Evolutionary conservation across 1,139 yeast species (phyloP).

Genomic region (Blastobotrys serpentis): DNA sequence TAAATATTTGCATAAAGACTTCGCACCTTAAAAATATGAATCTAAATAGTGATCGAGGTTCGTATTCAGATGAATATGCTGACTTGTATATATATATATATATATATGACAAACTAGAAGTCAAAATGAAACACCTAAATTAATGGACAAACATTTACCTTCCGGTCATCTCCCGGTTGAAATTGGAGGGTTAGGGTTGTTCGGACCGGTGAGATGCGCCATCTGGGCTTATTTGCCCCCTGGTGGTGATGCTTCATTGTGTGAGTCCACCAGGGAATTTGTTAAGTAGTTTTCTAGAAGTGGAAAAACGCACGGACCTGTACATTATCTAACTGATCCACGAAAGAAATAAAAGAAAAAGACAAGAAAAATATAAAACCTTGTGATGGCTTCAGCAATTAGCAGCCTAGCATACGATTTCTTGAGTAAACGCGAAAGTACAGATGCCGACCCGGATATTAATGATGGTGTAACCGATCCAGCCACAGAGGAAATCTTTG

Average conservation of each 20-base stretch:
- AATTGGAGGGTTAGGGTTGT: neutral
- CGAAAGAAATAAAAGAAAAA: neutral
- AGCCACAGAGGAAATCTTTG: conserved; percentile 91
- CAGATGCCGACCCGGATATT: conserved; percentile 42
- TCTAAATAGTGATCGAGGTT: no score
- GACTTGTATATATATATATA: no score
- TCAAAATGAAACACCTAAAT: no score
- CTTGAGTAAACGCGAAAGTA: conserved; percentile 34
- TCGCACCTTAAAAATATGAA: no score
- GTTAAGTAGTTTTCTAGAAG: neutral
- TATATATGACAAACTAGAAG: no score
- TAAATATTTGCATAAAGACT: no score
- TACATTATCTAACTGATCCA: neutral
- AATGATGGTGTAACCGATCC: conserved; percentile 77
- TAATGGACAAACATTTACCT: neutral
- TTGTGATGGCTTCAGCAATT: conserved; percentile 10
- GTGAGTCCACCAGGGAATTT: neutral
- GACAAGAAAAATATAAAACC: neutral
- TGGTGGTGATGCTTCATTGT: no score
- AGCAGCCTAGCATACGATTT: conserved; percentile 12
- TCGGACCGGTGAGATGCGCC: neutral
- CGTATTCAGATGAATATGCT: no score
- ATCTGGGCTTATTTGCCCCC: conserved; percentile 3
- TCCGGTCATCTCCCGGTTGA: neutral
- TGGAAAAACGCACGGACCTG: conserved; percentile 3